Evolutionary conservation across 352 stramenopile genomes (phyloP).

Genomic region (Globisporangium paroecandrum): DNA sequence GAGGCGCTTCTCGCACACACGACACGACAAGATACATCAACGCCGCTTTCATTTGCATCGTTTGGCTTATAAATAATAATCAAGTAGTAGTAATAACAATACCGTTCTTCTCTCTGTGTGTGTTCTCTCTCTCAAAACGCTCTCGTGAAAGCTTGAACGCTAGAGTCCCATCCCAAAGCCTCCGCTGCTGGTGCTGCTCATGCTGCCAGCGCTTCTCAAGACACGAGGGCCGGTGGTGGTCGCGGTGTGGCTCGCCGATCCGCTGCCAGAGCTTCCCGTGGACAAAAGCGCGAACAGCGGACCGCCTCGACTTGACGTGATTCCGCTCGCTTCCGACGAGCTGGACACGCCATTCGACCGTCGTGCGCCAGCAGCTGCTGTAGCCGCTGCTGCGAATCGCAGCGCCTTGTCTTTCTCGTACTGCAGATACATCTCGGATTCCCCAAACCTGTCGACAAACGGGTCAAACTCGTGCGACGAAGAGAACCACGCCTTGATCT

Average conservation of each 20-base stretch:
- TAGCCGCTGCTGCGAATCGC: conserved; percentile 1
- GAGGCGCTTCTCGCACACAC: conserved; percentile 7
- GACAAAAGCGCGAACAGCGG: conserved; percentile 33
- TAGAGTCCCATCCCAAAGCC: conserved; percentile 6
- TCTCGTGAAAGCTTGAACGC: neutral
- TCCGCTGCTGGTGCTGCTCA: conserved; percentile 51
- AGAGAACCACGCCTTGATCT: conserved; percentile 85
- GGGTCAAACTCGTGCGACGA: conserved; percentile 79
- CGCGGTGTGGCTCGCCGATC: conserved; percentile 11
- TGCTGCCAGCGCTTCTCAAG: conserved; percentile 62
- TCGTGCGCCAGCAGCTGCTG: conserved; percentile 5
- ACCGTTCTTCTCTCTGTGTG: neutral
- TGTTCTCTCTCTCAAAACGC: conserved; percentile 1
- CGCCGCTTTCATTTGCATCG: conserved; percentile 30
- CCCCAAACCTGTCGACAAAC: conserved; percentile 73
- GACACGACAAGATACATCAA: neutral
- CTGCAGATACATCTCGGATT: conserved; percentile 40
- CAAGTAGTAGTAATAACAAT: conserved; percentile 6
- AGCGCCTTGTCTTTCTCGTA: conserved; percentile 36
- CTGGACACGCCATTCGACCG: conserved; percentile 3
- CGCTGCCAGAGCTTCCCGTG: conserved; percentile 34
- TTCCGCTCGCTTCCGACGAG: conserved; percentile 10
- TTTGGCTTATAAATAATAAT: conserved; percentile 52
- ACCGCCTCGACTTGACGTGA: conserved; percentile 4
- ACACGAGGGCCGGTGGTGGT: conserved; percentile 29